Evolutionary conservation across 176 grass and related monocot species (phyloP), one percentile per base, ranked within the genome.

Genomic region (Aegilops tauschii): DNA sequence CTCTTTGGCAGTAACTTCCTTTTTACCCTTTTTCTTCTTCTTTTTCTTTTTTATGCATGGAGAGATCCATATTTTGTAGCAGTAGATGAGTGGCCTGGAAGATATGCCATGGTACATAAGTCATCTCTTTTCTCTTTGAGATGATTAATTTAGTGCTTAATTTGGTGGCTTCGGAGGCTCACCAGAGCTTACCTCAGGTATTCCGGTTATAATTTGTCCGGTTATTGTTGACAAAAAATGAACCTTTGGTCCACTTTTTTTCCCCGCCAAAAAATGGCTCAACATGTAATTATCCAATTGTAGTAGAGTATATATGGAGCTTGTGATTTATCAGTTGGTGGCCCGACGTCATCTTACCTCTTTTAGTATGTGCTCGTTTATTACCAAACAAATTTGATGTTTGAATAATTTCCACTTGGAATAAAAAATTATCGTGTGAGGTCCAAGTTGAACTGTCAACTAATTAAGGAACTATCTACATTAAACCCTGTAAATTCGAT

Each of bases 31-130:
- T 66, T 39, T 31, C 37, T 18, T 34, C 78, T 65, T 62, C 36
- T 49, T 71, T 1, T 58, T 81, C 64, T 32, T 32, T 34, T 34
- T 34, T 34, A 78, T 5, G 17, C 10, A 34, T 70, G 77, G 85
- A 91, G 21, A 47, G 42, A 76, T 69, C 25, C 85, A 81, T 69
- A 81, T 88, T 91, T 84, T 81, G 81, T 91, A 87, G 85, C 2
- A 30, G 5, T 80, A 87, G 30, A 80, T 31, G 18, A 49, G 67
- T 84, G 59, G 59, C 89, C 44, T 67, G 62, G 35, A 84, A 72
- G 32, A 27, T 74, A 67, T 87, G 30, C 18, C 65, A 73, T 87
- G 37, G 1, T 47, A 72, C 56, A 40, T 62, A 86, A 56, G 21
- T 20, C 44, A 59, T 87, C 69, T 73, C 74, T 74, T 87, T 84